phyloP scores from a whole-genome alignment of 2,329 filamentous ascomycete genomes.

The Chaetomium strumarium region DNA sequence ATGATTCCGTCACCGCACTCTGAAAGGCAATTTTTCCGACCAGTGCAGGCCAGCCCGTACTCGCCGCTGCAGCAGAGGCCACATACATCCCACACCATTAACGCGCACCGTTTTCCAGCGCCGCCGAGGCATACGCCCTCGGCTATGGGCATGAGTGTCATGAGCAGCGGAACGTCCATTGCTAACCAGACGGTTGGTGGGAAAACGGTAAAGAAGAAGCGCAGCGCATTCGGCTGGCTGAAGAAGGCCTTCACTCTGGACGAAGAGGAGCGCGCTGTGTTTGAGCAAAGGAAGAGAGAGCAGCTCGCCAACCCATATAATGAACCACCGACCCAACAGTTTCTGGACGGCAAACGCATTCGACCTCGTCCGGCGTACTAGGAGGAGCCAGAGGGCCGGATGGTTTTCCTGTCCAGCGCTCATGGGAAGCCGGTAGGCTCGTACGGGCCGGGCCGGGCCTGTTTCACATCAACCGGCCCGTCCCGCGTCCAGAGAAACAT shows the following conservation, averaged over 20 bases:
- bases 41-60: constrained; percentile 57
- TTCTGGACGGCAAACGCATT: constrained; percentile 50
- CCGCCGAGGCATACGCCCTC: constrained; percentile 47
- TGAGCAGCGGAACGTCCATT: constrained; percentile 49
- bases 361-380: constrained; percentile 17
- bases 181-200: constrained; percentile 35
- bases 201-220: constrained; percentile 55
- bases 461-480: no score
- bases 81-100: constrained; percentile 44
- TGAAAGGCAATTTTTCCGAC: constrained; percentile 54
- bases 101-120: constrained; percentile 24
- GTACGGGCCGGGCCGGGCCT: no score
- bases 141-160: constrained; percentile 51
- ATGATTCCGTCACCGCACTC: constrained; percentile 45
- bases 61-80: constrained; percentile 57
- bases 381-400: background rate
- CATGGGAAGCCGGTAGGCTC: background rate
- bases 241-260: constrained; percentile 63
- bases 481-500: background rate
- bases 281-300: constrained; percentile 49
- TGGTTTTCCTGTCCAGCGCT: background rate
- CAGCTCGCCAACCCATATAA: constrained; percentile 44
- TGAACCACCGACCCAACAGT: constrained; percentile 45
- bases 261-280: constrained; percentile 56
- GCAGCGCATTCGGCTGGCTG: constrained; percentile 61